A percentile compares a stretch with the other conserved stretches of the same genome.
Conservation (phyloP, 768 basidiomycete species). For the Pseudohyphozyma bogoriensis region DNA sequence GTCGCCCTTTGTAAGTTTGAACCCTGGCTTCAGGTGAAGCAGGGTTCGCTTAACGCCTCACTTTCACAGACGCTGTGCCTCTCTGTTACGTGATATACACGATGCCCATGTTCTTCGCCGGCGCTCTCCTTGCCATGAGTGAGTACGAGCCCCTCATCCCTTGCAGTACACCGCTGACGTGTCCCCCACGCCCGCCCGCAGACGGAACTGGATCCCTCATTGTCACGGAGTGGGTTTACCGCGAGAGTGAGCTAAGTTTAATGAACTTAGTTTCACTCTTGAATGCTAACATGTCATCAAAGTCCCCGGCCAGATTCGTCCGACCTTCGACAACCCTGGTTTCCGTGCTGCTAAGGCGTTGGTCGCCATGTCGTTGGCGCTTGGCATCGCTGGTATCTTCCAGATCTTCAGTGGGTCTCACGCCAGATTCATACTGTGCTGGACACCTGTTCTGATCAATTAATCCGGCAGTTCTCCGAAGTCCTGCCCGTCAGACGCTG, state of each 20-base stretch:
- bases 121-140: slow-evolving; percentile 28
- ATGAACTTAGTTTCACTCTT: no score
- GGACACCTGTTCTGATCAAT: slow-evolving; percentile 6
- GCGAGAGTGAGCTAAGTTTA: no score
- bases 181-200: no score
- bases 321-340: slow-evolving; percentile 33
- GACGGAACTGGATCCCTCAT: slow-evolving; percentile 3
- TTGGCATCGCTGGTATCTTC: slow-evolving; percentile 35
- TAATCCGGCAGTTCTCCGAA: slow-evolving; percentile 32
- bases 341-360: slow-evolving; percentile 32
- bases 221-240: slow-evolving; percentile 31
- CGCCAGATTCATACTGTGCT: not conserved
- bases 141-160: no score
- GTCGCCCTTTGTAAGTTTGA: slow-evolving; percentile 4
- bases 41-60: not conserved
- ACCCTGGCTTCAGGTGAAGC: not conserved
- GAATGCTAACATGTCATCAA: no score
- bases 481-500: slow-evolving; percentile 33
- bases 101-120: slow-evolving; percentile 20
- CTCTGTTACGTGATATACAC: slow-evolving; percentile 24
- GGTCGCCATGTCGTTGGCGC: slow-evolving; percentile 33
- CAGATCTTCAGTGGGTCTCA: slow-evolving; percentile 24
- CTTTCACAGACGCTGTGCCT: slow-evolving; percentile 3
- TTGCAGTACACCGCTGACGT: no score
- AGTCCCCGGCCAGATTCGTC: slow-evolving; percentile 6